These are phyloP conservation scores for Debaryomyces subglobosus DNA, from an alignment of 1,139 yeast species.

Conservation along the genomic window DNA sequence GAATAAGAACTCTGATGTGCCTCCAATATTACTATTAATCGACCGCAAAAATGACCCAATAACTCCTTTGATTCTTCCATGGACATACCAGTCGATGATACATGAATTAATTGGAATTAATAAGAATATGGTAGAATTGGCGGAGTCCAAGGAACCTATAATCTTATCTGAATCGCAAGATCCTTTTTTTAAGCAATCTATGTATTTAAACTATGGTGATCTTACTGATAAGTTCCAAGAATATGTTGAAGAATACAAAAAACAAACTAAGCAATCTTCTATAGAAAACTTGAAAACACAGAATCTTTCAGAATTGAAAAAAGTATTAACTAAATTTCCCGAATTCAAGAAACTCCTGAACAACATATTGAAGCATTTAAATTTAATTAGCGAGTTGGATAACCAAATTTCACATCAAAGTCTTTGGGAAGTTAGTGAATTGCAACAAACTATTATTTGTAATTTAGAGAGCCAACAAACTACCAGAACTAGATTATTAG, in stretches of 20 bases:
- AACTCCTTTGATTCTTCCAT: conserved; percentile 88
- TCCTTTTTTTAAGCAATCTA: conserved; percentile 72
- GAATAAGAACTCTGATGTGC: conserved; percentile 56
- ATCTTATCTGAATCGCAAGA: conserved; percentile 56
- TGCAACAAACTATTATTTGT: conserved; percentile 84
- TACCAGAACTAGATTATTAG: conserved; percentile 29
- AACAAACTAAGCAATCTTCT: conserved; percentile 71
- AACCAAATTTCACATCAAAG: conserved; percentile 60
- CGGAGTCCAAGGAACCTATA: conserved; percentile 29
- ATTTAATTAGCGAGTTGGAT: conserved; percentile 84
- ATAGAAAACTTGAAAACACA: conserved; percentile 60
- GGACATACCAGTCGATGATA: conserved; percentile 99
- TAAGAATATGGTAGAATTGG: conserved; percentile 76
- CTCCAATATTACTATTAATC: conserved; percentile 75
- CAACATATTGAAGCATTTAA: conserved; percentile 92
- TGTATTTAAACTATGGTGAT: conserved; percentile 93
- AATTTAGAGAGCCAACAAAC: conserved; percentile 45
- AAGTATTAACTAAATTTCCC: conserved; percentile 88
- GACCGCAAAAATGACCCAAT: conserved; percentile 90
- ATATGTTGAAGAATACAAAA: conserved; percentile 81
- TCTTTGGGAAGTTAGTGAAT: conserved; percentile 84
- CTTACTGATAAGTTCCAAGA: conserved; percentile 85
- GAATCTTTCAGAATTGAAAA: conserved; percentile 85
- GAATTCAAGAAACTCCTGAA: conserved; percentile 86
- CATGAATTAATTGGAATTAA: conserved; percentile 85